Percentiles rank a stretch among this genome's conserved stretches.
These are phyloP conservation scores for Echria macrotheca DNA, from an alignment of 495 filamentous ascomycete genomes.

Conservation along the genomic window DNA sequence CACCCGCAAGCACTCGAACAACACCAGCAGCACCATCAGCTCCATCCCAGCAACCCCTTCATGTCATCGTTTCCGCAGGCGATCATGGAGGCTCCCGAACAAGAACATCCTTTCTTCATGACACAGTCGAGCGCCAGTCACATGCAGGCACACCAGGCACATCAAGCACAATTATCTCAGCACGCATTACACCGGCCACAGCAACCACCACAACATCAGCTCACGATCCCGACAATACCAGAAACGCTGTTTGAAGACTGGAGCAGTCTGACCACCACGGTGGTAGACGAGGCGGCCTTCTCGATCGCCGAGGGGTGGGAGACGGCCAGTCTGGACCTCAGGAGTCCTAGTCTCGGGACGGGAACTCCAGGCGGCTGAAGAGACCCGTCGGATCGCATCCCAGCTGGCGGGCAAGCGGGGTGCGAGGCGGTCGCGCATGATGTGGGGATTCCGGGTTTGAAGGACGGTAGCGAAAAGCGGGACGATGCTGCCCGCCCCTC, in stretches of 20 bases:
- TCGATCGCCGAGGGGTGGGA: slow-evolving; percentile 17
- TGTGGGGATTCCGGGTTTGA: neutral
- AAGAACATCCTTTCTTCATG: slow-evolving; percentile 7
- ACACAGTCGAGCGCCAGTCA: slow-evolving; percentile 30
- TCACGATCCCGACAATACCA: slow-evolving; percentile 3
- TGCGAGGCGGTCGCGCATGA: neutral
- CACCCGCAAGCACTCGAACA: slow-evolving; percentile 9
- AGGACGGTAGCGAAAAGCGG: neutral
- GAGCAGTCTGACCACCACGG: slow-evolving; percentile 23
- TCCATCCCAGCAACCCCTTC: slow-evolving; percentile 11
- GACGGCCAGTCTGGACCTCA: neutral
- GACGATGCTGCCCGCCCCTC: neutral
- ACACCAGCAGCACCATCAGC: slow-evolving; percentile 5
- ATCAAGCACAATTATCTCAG: slow-evolving; percentile 1
- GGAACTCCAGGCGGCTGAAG: neutral
- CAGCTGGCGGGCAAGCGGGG: neutral
- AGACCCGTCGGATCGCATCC: neutral
- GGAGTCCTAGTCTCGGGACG: neutral
- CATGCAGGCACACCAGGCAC: slow-evolving; percentile 16
- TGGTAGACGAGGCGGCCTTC: slow-evolving; percentile 21
- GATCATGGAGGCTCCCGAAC: slow-evolving; percentile 9
- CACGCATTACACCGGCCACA: too few relatives aligned
- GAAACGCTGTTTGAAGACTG: slow-evolving; percentile 25
- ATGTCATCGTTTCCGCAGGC: slow-evolving; percentile 4
- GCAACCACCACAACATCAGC: slow-evolving; percentile 7